phyloP scores from a whole-genome alignment of 2,329 filamentous ascomycete genomes.

The Fusarium hainanense region DNA sequence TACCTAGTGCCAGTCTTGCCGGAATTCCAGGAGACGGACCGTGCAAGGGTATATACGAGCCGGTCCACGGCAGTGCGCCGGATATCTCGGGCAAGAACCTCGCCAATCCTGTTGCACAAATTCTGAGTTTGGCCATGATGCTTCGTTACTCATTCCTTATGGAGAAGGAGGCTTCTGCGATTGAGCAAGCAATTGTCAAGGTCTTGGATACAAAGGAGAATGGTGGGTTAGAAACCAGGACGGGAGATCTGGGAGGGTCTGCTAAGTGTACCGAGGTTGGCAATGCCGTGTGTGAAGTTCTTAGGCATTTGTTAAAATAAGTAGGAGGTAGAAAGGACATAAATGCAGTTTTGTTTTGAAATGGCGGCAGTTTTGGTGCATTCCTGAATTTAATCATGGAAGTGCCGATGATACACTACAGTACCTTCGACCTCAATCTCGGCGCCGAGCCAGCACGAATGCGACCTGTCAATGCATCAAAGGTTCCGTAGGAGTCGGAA shows the following conservation, averaged over 20 bases:
- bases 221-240: conserved; percentile 63
- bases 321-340: too few relatives aligned
- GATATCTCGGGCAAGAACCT: conserved; percentile 79
- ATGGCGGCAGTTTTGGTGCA: too few relatives aligned
- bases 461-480: too few relatives aligned
- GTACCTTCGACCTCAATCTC: too few relatives aligned
- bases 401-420: too few relatives aligned
- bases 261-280: conserved; percentile 74
- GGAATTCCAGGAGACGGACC: conserved; percentile 54
- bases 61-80: conserved; percentile 78
- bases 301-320: neutral
- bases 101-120: conserved; percentile 78
- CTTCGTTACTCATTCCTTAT: conserved; percentile 76
- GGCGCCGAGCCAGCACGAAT: too few relatives aligned
- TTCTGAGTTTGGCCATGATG: conserved; percentile 79
- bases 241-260: conserved; percentile 73
- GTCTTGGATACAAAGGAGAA: conserved; percentile 66
- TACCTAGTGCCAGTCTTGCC: conserved; percentile 59
- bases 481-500: too few relatives aligned
- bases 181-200: conserved; percentile 72
- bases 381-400: too few relatives aligned
- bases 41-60: conserved; percentile 80
- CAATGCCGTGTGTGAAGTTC: conserved; percentile 60
- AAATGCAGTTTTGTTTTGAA: rapidly evolving
- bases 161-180: conserved; percentile 68